Evolutionary conservation across 2,329 filamentous ascomycete genomes (phyloP), one percentile per base, ranked within the genome.

Genomic region (Fusarium decemcellulare): DNA sequence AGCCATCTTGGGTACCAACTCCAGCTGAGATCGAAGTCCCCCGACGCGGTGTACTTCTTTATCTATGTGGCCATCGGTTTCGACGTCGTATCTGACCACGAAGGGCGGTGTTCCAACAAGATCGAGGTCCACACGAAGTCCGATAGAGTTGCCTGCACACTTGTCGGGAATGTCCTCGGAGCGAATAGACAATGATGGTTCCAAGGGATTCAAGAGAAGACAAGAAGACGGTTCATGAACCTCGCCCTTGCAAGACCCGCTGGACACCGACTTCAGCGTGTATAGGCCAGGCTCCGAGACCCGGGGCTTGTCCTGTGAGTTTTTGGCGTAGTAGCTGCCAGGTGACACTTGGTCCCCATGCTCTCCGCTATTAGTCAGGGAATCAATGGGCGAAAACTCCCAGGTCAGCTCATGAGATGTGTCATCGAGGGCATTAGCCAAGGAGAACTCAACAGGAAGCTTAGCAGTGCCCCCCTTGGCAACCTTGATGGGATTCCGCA

Each of bases 211-310:
- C 70, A 97, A 86, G 57, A 99, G 84, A 62, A 97, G 85, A 78
- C 95, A 98, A n/a, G 95, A 96, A 3, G 95, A 93, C 30, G 96
- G 96, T 78, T 99, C 96, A 69, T 95, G 87, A 6, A 99, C 90
- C 72, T 98, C 95, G 47, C 96, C 96, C 36, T 90, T 85, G 76
- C 96, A 99, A 64, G 90, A 92, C 27, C 92, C 90, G 59, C 93
- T 97, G 2, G 91, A 89, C 8, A 98, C 88, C 14, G 92, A 89
- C 68, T 90, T 92, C 61, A 99, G 81, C 1, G 92, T 95, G 81
- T 99, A 99, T 29, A 98, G 87, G 50, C 97, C 96, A 30, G 94
- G 90, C 36, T 91, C 88, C 29, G 89, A 89, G 61, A 98, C 93
- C 14, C 80, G 82, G 2, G 93, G 91, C 63, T 86, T 85, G 58